Percentiles rank a stretch among this genome's conserved stretches.
These are phyloP conservation scores for Ustilaginoidea virens DNA, from an alignment of 2,329 filamentous ascomycete species.

Conservation along the genomic window DNA sequence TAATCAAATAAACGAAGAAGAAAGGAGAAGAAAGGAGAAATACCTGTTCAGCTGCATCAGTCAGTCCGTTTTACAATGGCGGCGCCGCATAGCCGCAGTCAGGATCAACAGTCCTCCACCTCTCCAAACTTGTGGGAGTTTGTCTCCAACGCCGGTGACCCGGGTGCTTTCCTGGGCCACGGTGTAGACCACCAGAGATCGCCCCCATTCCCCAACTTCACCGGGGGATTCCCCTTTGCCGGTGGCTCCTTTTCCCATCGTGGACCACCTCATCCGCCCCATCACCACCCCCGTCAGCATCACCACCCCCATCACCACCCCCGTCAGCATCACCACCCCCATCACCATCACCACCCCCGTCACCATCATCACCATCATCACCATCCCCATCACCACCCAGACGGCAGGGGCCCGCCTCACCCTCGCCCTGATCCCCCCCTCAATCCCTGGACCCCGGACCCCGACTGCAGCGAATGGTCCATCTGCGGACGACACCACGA, in stretches of 20 bases:
- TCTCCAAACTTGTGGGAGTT: slow-evolving; percentile 17
- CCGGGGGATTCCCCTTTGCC: slow-evolving; percentile 21
- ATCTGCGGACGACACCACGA: slow-evolving; percentile 4
- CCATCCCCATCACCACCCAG: too few species aligned
- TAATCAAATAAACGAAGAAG: too few species aligned
- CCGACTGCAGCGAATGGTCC: slow-evolving; percentile 12
- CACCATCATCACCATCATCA: too few species aligned
- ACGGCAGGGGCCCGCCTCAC: neutral
- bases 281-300: slow-evolving; percentile 6
- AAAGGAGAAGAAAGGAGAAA: too few species aligned
- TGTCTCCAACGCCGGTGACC: slow-evolving; percentile 16
- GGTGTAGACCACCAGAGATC: slow-evolving; percentile 22
- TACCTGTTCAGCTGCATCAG: too few species aligned
- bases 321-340: too few species aligned
- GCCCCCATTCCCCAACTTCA: slow-evolving; percentile 9
- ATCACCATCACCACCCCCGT: too few species aligned
- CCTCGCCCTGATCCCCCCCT: neutral
- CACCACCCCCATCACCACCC: too few species aligned
- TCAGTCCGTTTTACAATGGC: too few species aligned
- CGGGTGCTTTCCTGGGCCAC: slow-evolving; percentile 15
- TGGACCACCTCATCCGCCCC: slow-evolving; percentile 5
- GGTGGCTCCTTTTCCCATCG: slow-evolving; percentile 7
- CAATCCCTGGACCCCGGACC: slow-evolving; percentile 7
- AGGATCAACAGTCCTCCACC: slow-evolving; percentile 4
- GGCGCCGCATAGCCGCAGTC: slow-evolving; percentile 5